Evolutionary conservation across 1,284 basidiomycete genomes (phyloP).

Genomic region (Austroboletus niveus): DNA sequence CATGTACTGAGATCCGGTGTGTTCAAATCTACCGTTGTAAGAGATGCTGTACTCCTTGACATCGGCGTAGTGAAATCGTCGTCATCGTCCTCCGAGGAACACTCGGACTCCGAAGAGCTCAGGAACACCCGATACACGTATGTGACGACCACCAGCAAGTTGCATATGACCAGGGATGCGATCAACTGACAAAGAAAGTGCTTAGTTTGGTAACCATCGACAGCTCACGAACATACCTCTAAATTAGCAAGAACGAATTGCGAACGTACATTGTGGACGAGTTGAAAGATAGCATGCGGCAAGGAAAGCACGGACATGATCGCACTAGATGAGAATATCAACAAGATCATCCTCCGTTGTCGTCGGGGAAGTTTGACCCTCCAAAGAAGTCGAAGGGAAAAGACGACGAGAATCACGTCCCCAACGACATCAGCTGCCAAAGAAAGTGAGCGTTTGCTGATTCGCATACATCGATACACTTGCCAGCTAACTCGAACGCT

Average conservation of each 20-base stretch:
- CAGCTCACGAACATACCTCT: conserved; percentile 5
- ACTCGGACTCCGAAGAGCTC: background rate
- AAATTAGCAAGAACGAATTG: background rate
- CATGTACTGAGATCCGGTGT: background rate
- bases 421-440: background rate
- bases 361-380: conserved; percentile 11
- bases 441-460: background rate
- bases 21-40: conserved; percentile 1
- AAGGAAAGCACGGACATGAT: conserved; percentile 12
- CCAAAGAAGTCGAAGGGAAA: conserved; percentile 18
- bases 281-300: background rate
- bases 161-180: conserved; percentile 9
- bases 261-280: background rate
- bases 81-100: conserved; percentile 2
- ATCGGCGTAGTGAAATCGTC: conserved; percentile 1
- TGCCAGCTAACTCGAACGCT: conserved; percentile 2
- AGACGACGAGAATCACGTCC: conserved; percentile 7
- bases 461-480: background rate
- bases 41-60: background rate
- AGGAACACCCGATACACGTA: conserved; percentile 3
- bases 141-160: conserved; percentile 12
- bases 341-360: conserved; percentile 18
- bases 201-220: background rate
- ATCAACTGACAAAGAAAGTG: background rate
- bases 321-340: conserved; percentile 7